A percentile compares a stretch with the other conserved stretches of the same genome.
phyloP scores from a whole-genome alignment of 78 protist genomes.

The Dictyostelium intermedium region DNA sequence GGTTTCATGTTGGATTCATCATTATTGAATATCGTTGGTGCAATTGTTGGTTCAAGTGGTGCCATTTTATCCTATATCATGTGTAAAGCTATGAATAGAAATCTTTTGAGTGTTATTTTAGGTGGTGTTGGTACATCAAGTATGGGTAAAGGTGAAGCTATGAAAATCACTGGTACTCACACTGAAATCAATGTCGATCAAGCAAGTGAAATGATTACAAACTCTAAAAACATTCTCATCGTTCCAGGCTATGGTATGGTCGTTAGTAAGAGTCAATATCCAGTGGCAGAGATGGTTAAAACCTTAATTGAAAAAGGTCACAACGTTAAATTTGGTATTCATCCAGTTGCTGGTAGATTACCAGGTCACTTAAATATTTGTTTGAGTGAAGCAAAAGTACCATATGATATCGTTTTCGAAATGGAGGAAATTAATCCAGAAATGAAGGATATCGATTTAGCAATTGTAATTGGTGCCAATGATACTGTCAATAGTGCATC shows the following conservation, averaged over 20 bases:
- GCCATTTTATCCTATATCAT: constrained; percentile 98
- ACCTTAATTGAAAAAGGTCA: constrained; percentile 78
- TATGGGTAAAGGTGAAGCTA: constrained; percentile 44
- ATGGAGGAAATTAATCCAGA: constrained; percentile 98
- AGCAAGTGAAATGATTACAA: constrained; percentile 8
- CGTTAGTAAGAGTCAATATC: constrained; percentile 94
- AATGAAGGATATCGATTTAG: constrained; percentile 86
- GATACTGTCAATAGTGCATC: constrained; percentile 99
- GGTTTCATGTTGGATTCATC: constrained; percentile 92
- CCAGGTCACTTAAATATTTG: constrained; percentile 98
- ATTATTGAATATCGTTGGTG: constrained; percentile 94
- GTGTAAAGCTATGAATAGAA: constrained; percentile 98
- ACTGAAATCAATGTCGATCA: constrained; percentile 38
- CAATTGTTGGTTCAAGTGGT: constrained; percentile 97
- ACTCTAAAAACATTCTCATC: constrained; percentile 87
- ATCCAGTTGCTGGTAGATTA: constrained; percentile 98
- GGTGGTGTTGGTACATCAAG: constrained; percentile 94
- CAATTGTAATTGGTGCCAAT: constrained; percentile 94
- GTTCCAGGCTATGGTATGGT: constrained; percentile 99
- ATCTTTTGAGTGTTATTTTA: constrained; percentile 89
- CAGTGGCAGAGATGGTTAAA: constrained; percentile 90
- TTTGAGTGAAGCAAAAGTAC: constrained; percentile 98
- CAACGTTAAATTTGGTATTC: constrained; percentile 93
- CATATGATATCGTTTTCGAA: constrained; percentile 97
- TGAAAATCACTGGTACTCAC: constrained; percentile 60